Conservation (phyloP, 2,329 filamentous ascomycete genomes). For the Fonsecaea pugnacius region DNA sequence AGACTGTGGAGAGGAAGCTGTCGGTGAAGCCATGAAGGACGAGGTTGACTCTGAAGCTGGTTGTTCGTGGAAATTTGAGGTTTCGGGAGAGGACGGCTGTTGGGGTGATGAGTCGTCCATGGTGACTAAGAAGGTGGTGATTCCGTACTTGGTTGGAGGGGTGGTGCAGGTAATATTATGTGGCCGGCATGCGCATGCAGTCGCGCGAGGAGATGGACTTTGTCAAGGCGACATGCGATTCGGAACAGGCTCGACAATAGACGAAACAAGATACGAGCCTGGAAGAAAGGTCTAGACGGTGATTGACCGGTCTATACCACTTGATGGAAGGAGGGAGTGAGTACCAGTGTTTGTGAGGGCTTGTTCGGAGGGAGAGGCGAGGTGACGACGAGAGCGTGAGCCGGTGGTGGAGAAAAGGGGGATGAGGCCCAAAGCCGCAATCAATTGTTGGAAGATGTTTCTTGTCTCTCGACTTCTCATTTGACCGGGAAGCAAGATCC, state of each 20-base stretch:
- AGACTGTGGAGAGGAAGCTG: constrained; percentile 13
- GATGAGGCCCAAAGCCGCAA: constrained; percentile 10
- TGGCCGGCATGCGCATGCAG: constrained; percentile 16
- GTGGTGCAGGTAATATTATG: constrained; percentile 5
- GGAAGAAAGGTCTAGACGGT: background rate
- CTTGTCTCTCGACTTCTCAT: constrained; percentile 9
- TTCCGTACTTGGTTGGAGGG: background rate
- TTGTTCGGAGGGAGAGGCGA: background rate
- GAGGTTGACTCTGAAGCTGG: constrained; percentile 17
- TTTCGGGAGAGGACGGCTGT: constrained; percentile 27
- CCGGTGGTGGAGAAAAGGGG: constrained; percentile 11
- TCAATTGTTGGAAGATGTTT: constrained; percentile 15
- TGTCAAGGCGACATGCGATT: constrained; percentile 26
- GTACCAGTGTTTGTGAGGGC: constrained; percentile 3
- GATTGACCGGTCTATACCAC: constrained; percentile 1
- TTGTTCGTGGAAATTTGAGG: constrained; percentile 24
- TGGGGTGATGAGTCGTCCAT: constrained; percentile 29
- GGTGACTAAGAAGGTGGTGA: constrained; percentile 25
- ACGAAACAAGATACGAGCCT: background rate
- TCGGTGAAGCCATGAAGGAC: constrained; percentile 9
- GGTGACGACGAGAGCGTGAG: background rate
- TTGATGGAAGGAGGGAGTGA: background rate
- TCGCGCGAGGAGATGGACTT: constrained; percentile 10
- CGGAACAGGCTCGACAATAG: background rate
- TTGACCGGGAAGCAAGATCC: constrained; percentile 9